A percentile compares a stretch with the other conserved stretches of the same genome.
These are phyloP conservation scores for Clonostachys chloroleuca DNA, from an alignment of 2,329 filamentous ascomycete species.

Conservation along the genomic window DNA sequence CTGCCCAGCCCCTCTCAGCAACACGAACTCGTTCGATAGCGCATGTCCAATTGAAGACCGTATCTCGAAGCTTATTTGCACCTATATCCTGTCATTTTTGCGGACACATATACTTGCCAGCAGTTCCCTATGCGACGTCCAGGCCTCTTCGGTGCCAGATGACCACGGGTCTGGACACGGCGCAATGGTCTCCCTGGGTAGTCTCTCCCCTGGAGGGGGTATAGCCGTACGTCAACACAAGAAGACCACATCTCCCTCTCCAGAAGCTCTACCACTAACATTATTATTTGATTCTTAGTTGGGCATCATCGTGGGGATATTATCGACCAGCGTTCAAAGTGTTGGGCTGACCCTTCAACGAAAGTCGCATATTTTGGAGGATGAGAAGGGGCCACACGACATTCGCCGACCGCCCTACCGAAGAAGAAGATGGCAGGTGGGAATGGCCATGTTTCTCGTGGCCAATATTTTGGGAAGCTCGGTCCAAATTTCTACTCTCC, in stretches of 20 bases:
- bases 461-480: conserved; percentile 93
- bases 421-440: conserved; percentile 89
- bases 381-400: conserved; percentile 81
- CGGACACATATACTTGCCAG: not conserved
- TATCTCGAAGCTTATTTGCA: not conserved
- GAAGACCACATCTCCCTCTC: not conserved
- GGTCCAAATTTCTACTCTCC: conserved; percentile 95
- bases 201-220: conserved; percentile 72
- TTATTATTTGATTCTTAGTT: conserved; percentile 46
- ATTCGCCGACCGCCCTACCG: conserved; percentile 82
- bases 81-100: not conserved
- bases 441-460: conserved; percentile 95
- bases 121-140: not conserved
- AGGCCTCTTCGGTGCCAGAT: conserved; percentile 33
- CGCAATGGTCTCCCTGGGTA: conserved; percentile 69
- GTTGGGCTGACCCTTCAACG: conserved; percentile 92
- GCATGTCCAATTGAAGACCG: not conserved
- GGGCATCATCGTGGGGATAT: conserved; percentile 85
- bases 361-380: conserved; percentile 96
- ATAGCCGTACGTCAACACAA: conserved; percentile 57
- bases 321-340: conserved; percentile 93
- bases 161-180: conserved; percentile 32
- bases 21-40: too few species aligned
- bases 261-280: too few species aligned
- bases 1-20: too few species aligned